Base-by-base conservation (phyloP, 2,329 filamentous ascomycete species). In the Hymenoscyphus linearis region DNA sequence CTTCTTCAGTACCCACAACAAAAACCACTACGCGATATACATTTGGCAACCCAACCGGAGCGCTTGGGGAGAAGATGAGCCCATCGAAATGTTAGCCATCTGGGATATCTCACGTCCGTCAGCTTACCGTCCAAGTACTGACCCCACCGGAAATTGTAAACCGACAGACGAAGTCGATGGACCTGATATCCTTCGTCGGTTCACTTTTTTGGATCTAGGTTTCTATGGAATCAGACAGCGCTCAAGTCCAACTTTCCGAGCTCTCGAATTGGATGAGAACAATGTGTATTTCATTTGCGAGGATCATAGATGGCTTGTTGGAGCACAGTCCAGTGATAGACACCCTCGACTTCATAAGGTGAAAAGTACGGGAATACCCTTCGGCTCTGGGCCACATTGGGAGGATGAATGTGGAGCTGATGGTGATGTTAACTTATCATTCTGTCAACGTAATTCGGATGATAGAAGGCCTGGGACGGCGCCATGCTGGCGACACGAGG, bases 1-100 rank as follows among this genome's bases (percentile, higher is more conserved):
- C n/a, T 85, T 86, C 76, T 85, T 83, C 72, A 86, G 83, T 10
- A 74, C 81, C 1, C 85, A 88, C 69, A 86, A 77, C 55, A 69
- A 76, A 14, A 82, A 77, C 0, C 84, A 87, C 69, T 87, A 87
- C 71, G 82, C 78, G 44, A 75, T 86, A 14, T 87, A 87, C 71
- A 76, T 82, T 31, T 87, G 84, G 84, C 82, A 86, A 66, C 79
- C 82, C 2, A 82, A 81, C 64, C 79, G 79, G 53, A 80, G 80
- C 52, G 75, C 80, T 40, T 83, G 81, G 75, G 79, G 79, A 37
- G 80, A 84, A 57, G 80, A 83, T 66, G 78, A 80, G 13, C 83
- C 83, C 0, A 78, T 83, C 16, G 85, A 87, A 69, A 78, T 80
- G 36, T 73, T 87, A 31, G 79, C 78, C 16, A 74, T 87, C 10